Conservation (phyloP, 2,329 filamentous ascomycete species). For the Fusarium albosuccineum region DNA sequence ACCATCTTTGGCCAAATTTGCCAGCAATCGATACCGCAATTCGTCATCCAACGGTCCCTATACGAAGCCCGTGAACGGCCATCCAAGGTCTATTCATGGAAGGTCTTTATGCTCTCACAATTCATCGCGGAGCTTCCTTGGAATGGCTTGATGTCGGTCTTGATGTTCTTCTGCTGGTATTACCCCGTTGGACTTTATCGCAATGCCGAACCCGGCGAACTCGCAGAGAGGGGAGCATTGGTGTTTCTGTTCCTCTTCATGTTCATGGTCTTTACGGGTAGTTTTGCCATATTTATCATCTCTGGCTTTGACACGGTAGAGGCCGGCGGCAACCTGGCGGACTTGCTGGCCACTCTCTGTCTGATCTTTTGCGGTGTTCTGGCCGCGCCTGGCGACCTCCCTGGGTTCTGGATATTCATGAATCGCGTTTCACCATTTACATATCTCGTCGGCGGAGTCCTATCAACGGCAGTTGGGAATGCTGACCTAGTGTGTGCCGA, state of each 20-base stretch:
- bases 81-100: constrained; percentile 87
- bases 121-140: constrained; percentile 89
- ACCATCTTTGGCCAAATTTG: constrained; percentile 85
- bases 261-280: constrained; percentile 85
- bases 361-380: constrained; percentile 56
- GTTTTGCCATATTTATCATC: constrained; percentile 84
- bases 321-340: constrained; percentile 75
- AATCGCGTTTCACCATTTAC: constrained; percentile 86
- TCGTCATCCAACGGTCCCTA: constrained; percentile 82
- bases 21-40: constrained; percentile 88
- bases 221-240: constrained; percentile 77
- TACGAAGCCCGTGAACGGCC: constrained; percentile 90
- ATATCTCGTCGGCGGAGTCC: constrained; percentile 81
- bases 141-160: constrained; percentile 80
- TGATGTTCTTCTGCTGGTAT: constrained; percentile 87
- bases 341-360: constrained; percentile 73
- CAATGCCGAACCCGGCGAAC: constrained; percentile 74
- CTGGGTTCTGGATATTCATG: constrained; percentile 61
- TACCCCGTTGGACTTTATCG: constrained; percentile 84
- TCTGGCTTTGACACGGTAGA: constrained; percentile 75
- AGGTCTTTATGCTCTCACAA: constrained; percentile 85
- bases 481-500: constrained; percentile 73
- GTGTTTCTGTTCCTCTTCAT: constrained; percentile 82
- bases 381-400: constrained; percentile 61
- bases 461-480: constrained; percentile 78